Evolutionary conservation across 352 stramenopile genomes (phyloP), one percentile per base, ranked within the genome.

Genomic region (Phytophthora ramorum): DNA sequence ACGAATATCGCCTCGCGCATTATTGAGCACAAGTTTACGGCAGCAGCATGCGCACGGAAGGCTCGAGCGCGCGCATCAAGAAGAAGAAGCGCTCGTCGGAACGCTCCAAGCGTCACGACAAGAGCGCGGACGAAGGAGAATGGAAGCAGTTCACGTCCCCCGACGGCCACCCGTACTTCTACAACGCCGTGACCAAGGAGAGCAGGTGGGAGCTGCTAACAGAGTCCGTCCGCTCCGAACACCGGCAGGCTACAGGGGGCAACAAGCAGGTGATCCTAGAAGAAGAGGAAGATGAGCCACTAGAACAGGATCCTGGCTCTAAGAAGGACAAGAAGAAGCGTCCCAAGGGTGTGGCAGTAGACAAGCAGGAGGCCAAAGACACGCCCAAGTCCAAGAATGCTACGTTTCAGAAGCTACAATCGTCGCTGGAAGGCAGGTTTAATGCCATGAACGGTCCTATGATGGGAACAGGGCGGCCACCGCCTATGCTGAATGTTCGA

Each of bases 91-190:
- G 61, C 4, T 55, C 49, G 30, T 51, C 61, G 10, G 61, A 58
- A 45, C 61, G 24, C n/a, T 62, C 54, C 7, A 38, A 53, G 37
- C 58, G 48, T 4, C 58, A 54, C 37, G 26, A 53, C 34, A 46
- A 28, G 6, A 7, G n/a, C 10, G 60, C 26, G 16, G 14, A 44
- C 37, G 65, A 54, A 17, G 56, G 40, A 38, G 66, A 68, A 57
- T 91, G 82, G 82, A 63, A 85, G 62, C 48, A 67, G 52, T 91
- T 84, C 62, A 88, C 71, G 57, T 75, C 82, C 17, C 80, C 81
- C 4, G 83, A 91, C 35, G 83, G 83, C 3, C 76, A 81, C 20
- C 49, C 64, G 10, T 90, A 91, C 59, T 91, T 84, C 57, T 90
- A 89, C 64, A 91, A 91, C 38, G 63, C 77, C 38, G 66, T 76